These are phyloP conservation scores for Xylaria castorea DNA, from an alignment of 495 filamentous ascomycete species.

Conservation along the genomic window DNA sequence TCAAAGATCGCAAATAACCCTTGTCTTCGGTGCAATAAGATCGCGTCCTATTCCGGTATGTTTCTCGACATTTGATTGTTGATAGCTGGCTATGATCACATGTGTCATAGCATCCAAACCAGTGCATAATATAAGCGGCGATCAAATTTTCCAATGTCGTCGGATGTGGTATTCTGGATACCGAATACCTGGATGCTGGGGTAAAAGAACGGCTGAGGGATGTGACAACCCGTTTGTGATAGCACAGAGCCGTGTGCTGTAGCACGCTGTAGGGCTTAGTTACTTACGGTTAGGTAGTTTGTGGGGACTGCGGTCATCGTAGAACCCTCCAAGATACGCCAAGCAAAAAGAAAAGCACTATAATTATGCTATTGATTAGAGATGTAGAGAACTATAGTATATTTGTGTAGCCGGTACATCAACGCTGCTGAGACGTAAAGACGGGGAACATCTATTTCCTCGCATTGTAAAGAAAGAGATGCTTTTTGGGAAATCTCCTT, in stretches of 20 bases:
- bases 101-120: background rate
- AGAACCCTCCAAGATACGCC: background rate
- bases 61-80: background rate
- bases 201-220: background rate
- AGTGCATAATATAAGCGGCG: background rate
- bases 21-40: background rate
- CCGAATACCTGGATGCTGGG: background rate
- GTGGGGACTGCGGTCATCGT: conserved; percentile 5
- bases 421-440: background rate
- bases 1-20: conserved; percentile 6
- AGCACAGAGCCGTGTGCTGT: background rate
- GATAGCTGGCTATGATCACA: background rate
- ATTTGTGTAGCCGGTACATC: background rate
- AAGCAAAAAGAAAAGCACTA: background rate
- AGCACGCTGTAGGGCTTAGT: conserved; percentile 12
- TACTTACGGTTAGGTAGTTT: conserved; percentile 1
- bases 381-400: conserved; percentile 1
- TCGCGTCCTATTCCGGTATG: conserved; percentile 4
- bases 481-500: background rate
- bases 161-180: background rate
- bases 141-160: background rate
- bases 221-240: conserved; percentile 10
- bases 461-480: background rate
- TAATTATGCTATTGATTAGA: background rate
- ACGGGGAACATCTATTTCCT: background rate